These are phyloP conservation scores for Neurospora sp. DNA, from an alignment of 495 filamentous ascomycete genomes.

Conservation along the genomic window DNA sequence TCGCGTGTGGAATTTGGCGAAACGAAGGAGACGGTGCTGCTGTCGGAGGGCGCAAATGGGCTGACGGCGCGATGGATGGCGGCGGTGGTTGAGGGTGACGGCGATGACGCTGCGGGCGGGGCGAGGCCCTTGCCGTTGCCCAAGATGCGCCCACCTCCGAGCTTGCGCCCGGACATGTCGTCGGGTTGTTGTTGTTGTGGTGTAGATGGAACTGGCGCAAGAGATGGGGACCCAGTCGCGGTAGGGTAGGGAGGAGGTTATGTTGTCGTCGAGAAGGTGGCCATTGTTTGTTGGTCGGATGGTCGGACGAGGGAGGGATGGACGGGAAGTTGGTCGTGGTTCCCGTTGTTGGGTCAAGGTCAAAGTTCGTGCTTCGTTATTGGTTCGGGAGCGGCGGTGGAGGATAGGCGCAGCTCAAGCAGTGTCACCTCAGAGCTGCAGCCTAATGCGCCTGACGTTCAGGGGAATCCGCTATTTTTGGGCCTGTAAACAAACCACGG, in stretches of 20 bases:
- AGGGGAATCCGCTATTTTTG: background rate
- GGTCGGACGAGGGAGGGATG: background rate
- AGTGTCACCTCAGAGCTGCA: background rate
- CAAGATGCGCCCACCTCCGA: constrained; percentile 82
- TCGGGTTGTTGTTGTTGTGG: background rate
- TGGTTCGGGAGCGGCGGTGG: background rate
- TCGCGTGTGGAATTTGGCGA: constrained; percentile 23
- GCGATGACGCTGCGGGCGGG: constrained; percentile 37
- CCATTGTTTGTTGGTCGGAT: constrained; percentile 1
- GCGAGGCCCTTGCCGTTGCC: constrained; percentile 71
- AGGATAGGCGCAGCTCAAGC: background rate
- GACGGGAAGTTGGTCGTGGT: background rate
- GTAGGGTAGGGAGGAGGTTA: background rate
- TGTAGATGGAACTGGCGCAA: background rate
- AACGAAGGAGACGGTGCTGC: constrained; percentile 41
- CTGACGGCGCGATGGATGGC: constrained; percentile 22
- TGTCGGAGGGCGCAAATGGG: constrained; percentile 40
- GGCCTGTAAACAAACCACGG: background rate
- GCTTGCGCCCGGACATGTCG: constrained; percentile 68
- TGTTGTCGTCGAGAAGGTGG: background rate
- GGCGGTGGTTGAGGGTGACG: background rate
- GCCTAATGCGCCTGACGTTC: background rate
- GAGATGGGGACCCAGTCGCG: background rate
- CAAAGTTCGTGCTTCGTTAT: background rate
- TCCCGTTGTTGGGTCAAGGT: constrained; percentile 1